A percentile compares a stretch with the other conserved stretches of the same genome.
These are phyloP conservation scores for Neofusicoccum umdonicola DNA, from an alignment of 2,329 filamentous ascomycete species.

Conservation along the genomic window DNA sequence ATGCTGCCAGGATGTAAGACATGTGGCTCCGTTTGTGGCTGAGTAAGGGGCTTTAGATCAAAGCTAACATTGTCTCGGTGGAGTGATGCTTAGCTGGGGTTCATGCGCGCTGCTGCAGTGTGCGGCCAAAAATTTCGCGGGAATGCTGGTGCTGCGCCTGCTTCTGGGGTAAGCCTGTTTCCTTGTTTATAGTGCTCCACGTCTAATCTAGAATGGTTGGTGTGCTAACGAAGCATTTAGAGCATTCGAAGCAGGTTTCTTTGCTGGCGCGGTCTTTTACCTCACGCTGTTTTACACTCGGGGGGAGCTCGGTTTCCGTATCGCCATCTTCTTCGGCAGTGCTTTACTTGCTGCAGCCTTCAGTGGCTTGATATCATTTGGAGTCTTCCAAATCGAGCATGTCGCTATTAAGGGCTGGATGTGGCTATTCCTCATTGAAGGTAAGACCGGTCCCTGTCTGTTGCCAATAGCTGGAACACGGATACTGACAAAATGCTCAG, in stretches of 20 bases:
- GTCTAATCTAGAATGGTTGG: too few species aligned
- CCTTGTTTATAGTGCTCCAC: too few species aligned
- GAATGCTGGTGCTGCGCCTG: conserved; percentile 51
- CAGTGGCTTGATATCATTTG: conserved; percentile 27
- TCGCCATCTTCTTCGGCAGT: conserved; percentile 34
- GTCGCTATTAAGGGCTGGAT: conserved; percentile 40
- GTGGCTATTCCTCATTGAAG: conserved; percentile 49
- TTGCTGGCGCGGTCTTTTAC: conserved; percentile 47
- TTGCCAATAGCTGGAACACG: neutral
- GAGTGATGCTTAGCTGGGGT: conserved; percentile 50
- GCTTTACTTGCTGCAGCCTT: conserved; percentile 22
- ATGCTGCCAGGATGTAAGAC: conserved; percentile 37
- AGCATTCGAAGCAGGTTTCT: conserved; percentile 54
- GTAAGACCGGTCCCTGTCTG: conserved; percentile 23
- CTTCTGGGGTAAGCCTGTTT: conserved; percentile 33
- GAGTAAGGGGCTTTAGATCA: neutral
- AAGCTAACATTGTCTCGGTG: neutral
- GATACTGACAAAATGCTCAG: neutral
- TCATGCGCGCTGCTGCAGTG: conserved; percentile 49
- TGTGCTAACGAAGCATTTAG: conserved; percentile 21
- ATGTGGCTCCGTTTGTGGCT: neutral
- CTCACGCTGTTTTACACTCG: conserved; percentile 14
- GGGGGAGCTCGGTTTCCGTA: conserved; percentile 13
- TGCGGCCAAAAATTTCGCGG: conserved; percentile 48
- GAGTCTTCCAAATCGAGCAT: conserved; percentile 42